Conservation (phyloP, 2,329 filamentous ascomycete species). For the Ophiocordyceps camponoti-floridani region DNA sequence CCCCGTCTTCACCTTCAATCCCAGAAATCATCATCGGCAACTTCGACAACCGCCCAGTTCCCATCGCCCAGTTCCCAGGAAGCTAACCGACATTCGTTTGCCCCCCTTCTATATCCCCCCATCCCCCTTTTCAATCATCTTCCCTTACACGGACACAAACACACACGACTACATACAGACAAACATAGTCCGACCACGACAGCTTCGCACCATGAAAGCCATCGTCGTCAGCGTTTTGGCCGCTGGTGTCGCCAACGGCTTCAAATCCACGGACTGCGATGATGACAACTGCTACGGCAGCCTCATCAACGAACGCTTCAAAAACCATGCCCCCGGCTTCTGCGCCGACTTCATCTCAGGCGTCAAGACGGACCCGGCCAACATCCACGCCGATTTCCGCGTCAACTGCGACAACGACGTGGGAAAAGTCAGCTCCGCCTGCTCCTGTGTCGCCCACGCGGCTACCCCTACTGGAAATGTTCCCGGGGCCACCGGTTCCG, state of each 20-base stretch:
- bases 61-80: too few species aligned
- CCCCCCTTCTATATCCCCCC: too few species aligned
- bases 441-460: slow-evolving; percentile 19
- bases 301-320: slow-evolving; percentile 14
- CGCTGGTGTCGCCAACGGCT: slow-evolving; percentile 10
- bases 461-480: slow-evolving; percentile 9
- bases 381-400: slow-evolving; percentile 6
- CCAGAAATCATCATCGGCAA: too few species aligned
- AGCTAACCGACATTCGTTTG: too few species aligned
- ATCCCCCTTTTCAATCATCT: neutral
- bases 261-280: slow-evolving; percentile 12
- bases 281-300: slow-evolving; percentile 18
- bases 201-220: slow-evolving; percentile 15
- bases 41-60: too few species aligned
- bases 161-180: neutral
- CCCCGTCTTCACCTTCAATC: too few species aligned
- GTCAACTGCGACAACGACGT: slow-evolving; percentile 9
- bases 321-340: slow-evolving; percentile 10
- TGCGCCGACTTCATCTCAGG: slow-evolving; percentile 15
- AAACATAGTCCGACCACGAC: neutral
- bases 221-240: slow-evolving; percentile 13
- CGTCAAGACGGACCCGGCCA: slow-evolving; percentile 12
- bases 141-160: too few species aligned
- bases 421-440: slow-evolving; percentile 12
- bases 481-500: neutral